Base-by-base conservation (phyloP, 2,329 filamentous ascomycete species). In the Diplocarpon rosae region DNA sequence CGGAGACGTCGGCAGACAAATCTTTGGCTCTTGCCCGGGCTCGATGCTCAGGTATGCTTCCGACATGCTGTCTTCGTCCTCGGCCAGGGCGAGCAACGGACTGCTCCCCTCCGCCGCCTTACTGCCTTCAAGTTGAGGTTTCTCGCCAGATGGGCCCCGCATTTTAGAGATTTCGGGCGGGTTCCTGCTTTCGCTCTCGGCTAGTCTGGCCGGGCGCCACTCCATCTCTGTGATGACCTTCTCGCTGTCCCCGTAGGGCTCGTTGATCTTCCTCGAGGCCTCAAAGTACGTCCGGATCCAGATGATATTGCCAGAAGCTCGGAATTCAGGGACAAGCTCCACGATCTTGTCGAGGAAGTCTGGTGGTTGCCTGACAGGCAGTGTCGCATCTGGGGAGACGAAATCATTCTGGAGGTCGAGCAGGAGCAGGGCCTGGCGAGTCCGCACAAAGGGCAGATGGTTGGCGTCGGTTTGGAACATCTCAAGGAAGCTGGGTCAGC, bases 381-480 rank as follows among this genome's bases (percentile, higher is more conserved):
- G 65, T 20, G 78, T 75, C 43, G 85, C 83, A 40, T 77, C 71
- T 1, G 75, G 66, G 6, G 77, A 71, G 46, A 93, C 67, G 58
- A 96, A 95, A 62, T 95, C 90, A 56, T 93, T 87, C 60, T 96
- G 92, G 30, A 94, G 76, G 58, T 95, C 90, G 52, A 95, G 72
- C 14, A 93, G 68, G 15, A 96, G 69, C 35, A 98, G 71, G 1
- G 86, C 90, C 65, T 75, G 76, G 41, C 78, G 71, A 8, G 76
- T 76, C 27, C 65, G 67, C 42, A 82, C 63, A 39, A 72, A 65
- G 10, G 78, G 78, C 15, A 81, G 66, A 30, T 69, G 66, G 37
- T 71, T 62, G 32, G 69, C 64, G 54, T 78, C 72, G 60, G 80
- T 76, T 49, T 72, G 61, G 57, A 80, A 76, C 66, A 76, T 75